A percentile compares a stretch with the other conserved stretches of the same genome.
Evolutionary conservation across 2,329 filamentous ascomycete genomes (phyloP).

Genomic region (Chrysoporthe cubensis): DNA sequence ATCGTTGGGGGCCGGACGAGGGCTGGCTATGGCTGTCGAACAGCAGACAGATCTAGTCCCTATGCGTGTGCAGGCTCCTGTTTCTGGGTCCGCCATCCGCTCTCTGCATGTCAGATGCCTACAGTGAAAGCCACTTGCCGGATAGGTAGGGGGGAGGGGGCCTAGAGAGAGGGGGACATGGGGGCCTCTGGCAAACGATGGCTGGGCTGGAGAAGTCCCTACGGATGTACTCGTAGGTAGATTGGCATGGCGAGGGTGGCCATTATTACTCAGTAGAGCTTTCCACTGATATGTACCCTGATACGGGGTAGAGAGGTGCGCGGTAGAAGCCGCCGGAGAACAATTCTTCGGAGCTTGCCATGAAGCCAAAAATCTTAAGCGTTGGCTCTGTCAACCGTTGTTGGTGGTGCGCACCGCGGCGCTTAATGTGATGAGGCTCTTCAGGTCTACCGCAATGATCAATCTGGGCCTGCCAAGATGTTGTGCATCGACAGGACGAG

Average conservation of each 20-base stretch:
- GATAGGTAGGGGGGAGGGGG: not conserved
- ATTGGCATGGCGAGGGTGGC: too few relatives aligned
- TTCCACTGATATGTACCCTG: too few relatives aligned
- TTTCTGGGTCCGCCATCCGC: not conserved
- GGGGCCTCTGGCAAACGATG: not conserved
- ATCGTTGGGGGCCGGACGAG: too few relatives aligned
- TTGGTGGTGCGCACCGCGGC: not conserved
- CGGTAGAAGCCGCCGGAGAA: not conserved
- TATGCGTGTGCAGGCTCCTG: not conserved
- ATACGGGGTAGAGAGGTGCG: too few relatives aligned
- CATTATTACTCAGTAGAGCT: too few relatives aligned
- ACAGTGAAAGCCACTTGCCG: not conserved
- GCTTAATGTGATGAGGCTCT: not conserved
- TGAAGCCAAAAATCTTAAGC: not conserved
- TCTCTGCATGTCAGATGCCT: not conserved
- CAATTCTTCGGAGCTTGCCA: not conserved
- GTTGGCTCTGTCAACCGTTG: not conserved
- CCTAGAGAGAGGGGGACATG: not conserved
- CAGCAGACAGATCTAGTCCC: not conserved
- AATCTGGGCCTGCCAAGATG: not conserved
- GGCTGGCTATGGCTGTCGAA: not conserved
- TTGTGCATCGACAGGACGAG: not conserved
- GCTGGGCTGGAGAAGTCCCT: not conserved
- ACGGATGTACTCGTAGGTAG: too few relatives aligned
- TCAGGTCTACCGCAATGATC: not conserved